Percentiles rank a stretch among this genome's conserved stretches.
phyloP scores from a whole-genome alignment of 257 asterid genomes.

The Marsdenia floribunda region DNA sequence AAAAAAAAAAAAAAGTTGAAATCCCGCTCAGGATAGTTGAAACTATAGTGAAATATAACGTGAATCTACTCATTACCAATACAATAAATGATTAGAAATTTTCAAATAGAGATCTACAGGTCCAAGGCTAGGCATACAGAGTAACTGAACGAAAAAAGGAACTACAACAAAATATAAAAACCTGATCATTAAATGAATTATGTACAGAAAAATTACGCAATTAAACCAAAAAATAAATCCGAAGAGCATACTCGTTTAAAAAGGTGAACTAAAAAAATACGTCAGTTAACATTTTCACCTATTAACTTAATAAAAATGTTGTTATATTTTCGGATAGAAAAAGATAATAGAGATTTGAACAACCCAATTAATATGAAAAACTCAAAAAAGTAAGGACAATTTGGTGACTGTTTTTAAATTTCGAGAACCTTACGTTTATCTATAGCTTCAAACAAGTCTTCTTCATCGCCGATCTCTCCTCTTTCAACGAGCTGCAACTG shows the following conservation, averaged over 20 bases:
- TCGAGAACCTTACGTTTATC: conserved; percentile 51
- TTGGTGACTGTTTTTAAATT: background rate
- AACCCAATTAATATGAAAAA: background rate
- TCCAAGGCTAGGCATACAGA: background rate
- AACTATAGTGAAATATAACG: background rate
- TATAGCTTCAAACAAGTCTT: conserved; percentile 93
- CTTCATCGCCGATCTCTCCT: conserved; percentile 89
- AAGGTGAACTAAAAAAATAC: background rate
- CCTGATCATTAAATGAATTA: background rate
- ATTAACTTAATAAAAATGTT: background rate
- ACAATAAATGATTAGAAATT: background rate
- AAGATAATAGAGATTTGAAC: background rate
- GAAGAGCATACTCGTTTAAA: background rate
- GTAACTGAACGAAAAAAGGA: background rate
- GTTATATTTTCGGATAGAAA: background rate
- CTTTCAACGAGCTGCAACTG: conserved; percentile 87
- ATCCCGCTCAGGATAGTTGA: background rate
- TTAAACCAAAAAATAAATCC: background rate
- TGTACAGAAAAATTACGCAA: background rate
- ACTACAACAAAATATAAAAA: background rate
- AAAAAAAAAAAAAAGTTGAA: background rate
- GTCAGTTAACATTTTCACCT: background rate
- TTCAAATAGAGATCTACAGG: background rate
- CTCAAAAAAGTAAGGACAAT: background rate
- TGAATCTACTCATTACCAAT: background rate